Evolutionary conservation across 2,329 filamentous ascomycete genomes (phyloP).

Genomic region (Fusarium xyrophilum): DNA sequence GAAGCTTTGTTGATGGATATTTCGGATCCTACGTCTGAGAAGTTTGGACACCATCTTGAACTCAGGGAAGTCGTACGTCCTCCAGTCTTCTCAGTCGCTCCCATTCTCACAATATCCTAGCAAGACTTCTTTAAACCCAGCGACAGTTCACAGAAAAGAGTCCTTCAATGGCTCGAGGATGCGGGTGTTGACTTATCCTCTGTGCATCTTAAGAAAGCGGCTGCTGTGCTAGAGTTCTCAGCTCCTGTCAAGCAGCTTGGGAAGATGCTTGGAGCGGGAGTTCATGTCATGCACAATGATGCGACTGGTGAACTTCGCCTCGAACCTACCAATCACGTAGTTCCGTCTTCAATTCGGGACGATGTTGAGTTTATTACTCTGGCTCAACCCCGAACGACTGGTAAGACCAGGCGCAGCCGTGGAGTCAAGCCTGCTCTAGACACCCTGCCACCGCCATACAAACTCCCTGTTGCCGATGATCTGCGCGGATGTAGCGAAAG

Average conservation of each 20-base stretch:
- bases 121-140: background rate
- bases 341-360: background rate
- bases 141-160: background rate
- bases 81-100: rapidly evolving
- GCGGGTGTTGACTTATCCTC: background rate
- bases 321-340: background rate
- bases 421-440: background rate
- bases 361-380: background rate
- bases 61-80: background rate
- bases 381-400: background rate
- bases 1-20: background rate
- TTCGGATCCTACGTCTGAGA: background rate
- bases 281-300: background rate
- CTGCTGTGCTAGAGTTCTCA: background rate
- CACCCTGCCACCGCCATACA: background rate
- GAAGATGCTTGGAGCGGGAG: background rate
- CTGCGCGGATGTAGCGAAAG: background rate
- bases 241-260: background rate
- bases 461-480: background rate
- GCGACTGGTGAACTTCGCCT: background rate
- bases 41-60: background rate
- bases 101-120: background rate
- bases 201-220: background rate
- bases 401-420: background rate
- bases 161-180: background rate